Evolutionary conservation across 2,329 filamentous ascomycete species (phyloP), one percentile per base, ranked within the genome.

Genomic region (Paracamarosporium sp.): DNA sequence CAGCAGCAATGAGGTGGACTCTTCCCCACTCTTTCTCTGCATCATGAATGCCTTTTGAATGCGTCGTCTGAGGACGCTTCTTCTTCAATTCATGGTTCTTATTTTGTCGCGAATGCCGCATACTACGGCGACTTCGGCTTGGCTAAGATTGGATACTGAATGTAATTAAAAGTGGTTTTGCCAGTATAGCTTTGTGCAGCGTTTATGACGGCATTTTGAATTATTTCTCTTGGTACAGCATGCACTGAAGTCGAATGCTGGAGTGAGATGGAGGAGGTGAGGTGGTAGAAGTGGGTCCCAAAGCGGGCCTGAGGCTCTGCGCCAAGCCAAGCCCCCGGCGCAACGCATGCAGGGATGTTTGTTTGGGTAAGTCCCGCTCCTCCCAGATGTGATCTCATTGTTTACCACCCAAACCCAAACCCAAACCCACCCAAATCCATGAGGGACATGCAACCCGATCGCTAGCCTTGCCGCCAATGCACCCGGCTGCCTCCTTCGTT

Each of bases 381-480:
- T 40, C 11, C 36, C 36, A 22, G n/a, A 17, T 31, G 36, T 40
- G 36, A 40, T 40, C 36, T 40, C 36, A 40, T 40, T 40, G 36
- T 40, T 40, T 40, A 40, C 36, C 36, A 11, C 9, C 17, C 36
- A 9, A 40, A 22, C 7, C 17, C 17, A 3, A 40, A 40, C 22
- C 12, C 22, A 9, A 12, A 6, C 20, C 31, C 31, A 35, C n/a
- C 36, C 36, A 17, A 40, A 40, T 40, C 9, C 36, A 43, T 41
- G 36, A 31, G 13, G 52, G 36, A 43, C 36, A 74, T 74, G 73
- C 70, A 66, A 67, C 56, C 63, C 67, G 65, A 69, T 58, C 71
- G 70, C 51, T 75, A 66, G 63, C 61, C 57, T 47, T 46, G 44
- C 61, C 66, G 65, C 73, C 71, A 76, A 78, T 78, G 75, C 75